A percentile compares a stretch with the other conserved stretches of the same genome.
These are phyloP conservation scores for Talaromyces albobiverticillius DNA, from an alignment of 2,329 filamentous ascomycete species.

Conservation along the genomic window DNA sequence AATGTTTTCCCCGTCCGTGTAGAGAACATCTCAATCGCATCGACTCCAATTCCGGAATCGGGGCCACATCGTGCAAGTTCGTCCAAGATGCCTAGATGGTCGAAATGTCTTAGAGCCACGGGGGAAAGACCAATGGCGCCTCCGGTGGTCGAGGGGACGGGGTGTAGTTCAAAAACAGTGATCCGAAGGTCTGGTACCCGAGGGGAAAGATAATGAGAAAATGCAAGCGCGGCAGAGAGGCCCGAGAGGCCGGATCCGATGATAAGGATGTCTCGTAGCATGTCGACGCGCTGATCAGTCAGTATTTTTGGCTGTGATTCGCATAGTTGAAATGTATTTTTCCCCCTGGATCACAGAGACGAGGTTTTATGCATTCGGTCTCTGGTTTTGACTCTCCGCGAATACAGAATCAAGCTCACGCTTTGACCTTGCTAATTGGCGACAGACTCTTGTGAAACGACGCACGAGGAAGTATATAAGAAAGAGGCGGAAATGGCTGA, in stretches of 20 bases:
- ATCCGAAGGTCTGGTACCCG: slow-evolving; percentile 34
- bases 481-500: too few relatives aligned
- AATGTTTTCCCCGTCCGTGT: slow-evolving; percentile 37
- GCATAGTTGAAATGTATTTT: too few relatives aligned
- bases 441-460: too few relatives aligned
- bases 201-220: slow-evolving; percentile 31
- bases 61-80: slow-evolving; percentile 37
- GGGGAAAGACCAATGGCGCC: slow-evolving; percentile 46
- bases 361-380: too few relatives aligned
- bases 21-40: slow-evolving; percentile 41
- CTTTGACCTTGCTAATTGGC: too few relatives aligned
- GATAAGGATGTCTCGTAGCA: slow-evolving; percentile 25
- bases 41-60: slow-evolving; percentile 39
- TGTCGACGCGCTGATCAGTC: neutral
- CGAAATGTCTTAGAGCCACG: slow-evolving; percentile 43
- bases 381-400: too few relatives aligned
- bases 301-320: neutral
- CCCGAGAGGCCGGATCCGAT: slow-evolving; percentile 36
- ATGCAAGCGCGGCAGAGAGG: slow-evolving; percentile 30
- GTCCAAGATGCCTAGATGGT: slow-evolving; percentile 38
- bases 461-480: too few relatives aligned
- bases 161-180: slow-evolving; percentile 39
- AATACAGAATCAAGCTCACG: too few relatives aligned
- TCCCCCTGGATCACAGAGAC: too few relatives aligned
- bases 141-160: slow-evolving; percentile 41